phyloP scores from a whole-genome alignment of 225 moss, liverwort and hornwort species.

The Straminergon stramineum region DNA sequence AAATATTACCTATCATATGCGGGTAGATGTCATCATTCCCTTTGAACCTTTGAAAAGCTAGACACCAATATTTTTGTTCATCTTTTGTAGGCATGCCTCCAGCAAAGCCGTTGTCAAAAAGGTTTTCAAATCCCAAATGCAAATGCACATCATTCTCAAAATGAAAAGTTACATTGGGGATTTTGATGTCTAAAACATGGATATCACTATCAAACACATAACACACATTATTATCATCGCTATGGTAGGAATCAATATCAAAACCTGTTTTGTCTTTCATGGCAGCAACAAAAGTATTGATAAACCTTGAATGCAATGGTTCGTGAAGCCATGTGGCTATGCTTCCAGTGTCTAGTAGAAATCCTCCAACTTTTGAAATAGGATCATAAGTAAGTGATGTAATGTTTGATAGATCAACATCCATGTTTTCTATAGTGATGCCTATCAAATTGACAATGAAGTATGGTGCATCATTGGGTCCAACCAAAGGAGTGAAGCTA shows the following conservation, averaged over 20 bases:
- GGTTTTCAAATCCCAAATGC: background rate
- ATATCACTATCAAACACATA: background rate
- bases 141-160: background rate
- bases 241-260: background rate
- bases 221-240: rapidly evolving
- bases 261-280: background rate
- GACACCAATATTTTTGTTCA: background rate
- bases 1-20: background rate
- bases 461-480: no score
- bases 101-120: rapidly evolving
- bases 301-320: background rate
- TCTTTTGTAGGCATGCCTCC: background rate
- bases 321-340: background rate
- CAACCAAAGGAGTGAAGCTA: background rate
- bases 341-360: background rate
- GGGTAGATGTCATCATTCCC: rapidly evolving
- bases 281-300: background rate
- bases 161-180: background rate
- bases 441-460: background rate
- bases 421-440: background rate
- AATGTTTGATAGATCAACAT: background rate
- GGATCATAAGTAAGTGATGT: background rate
- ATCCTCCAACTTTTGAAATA: background rate
- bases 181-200: background rate
- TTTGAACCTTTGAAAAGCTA: background rate